A percentile compares a stretch with the other conserved stretches of the same genome.
These are phyloP conservation scores for Penicillium silybi DNA, from an alignment of 495 filamentous ascomycete species.

Conservation along the genomic window DNA sequence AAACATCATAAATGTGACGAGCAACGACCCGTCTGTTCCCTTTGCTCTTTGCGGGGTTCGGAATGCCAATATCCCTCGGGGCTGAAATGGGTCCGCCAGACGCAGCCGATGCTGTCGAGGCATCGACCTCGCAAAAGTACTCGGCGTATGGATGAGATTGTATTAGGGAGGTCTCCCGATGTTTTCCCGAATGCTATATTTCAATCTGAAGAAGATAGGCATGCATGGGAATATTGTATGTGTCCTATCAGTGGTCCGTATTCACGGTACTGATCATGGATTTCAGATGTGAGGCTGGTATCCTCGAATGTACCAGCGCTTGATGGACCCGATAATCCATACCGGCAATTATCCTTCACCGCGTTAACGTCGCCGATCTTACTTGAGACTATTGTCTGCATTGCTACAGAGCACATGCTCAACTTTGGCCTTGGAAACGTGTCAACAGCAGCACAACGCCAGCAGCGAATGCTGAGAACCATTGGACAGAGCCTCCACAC, in stretches of 20 bases:
- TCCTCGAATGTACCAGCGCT: conserved; percentile 26
- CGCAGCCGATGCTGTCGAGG: conserved; percentile 13
- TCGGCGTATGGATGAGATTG: neutral
- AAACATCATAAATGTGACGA: conserved; percentile 28
- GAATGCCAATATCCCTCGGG: conserved; percentile 21
- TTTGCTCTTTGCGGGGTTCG: conserved; percentile 12
- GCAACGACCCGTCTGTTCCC: conserved; percentile 16
- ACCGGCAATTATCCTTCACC: conserved; percentile 25
- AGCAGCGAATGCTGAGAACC: conserved; percentile 23
- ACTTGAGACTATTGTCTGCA: conserved; percentile 26
- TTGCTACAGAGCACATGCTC: conserved; percentile 30
- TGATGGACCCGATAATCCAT: conserved; percentile 27
- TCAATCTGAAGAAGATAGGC: conserved; percentile 17
- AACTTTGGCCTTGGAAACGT: conserved; percentile 25
- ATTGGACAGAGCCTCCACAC: conserved; percentile 20
- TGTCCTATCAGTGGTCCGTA: neutral
- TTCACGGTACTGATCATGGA: neutral
- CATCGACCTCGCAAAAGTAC: conserved; percentile 15
- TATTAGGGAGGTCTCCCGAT: neutral
- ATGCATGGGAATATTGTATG: conserved; percentile 29
- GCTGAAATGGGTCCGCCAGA: conserved; percentile 21
- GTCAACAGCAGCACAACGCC: conserved; percentile 20
- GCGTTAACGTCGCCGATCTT: conserved; percentile 23
- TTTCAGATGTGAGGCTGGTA: conserved; percentile 23
- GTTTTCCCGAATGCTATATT: conserved; percentile 7